Evolutionary conservation across 495 filamentous ascomycete species (phyloP).

Genomic region (Cairneyella variabilis): DNA sequence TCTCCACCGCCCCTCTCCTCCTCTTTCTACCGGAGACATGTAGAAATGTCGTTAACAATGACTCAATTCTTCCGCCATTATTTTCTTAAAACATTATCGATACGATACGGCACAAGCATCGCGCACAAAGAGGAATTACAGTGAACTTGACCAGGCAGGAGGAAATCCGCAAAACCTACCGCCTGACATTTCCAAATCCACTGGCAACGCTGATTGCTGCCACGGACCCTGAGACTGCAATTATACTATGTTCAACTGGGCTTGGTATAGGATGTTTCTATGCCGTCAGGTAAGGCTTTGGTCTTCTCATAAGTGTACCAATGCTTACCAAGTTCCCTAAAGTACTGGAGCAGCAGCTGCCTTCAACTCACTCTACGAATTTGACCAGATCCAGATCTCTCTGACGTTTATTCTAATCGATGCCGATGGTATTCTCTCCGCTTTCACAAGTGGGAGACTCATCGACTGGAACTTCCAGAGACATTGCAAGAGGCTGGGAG

Average conservation of each 20-base stretch:
- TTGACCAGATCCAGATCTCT: constrained; percentile 55
- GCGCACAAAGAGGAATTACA: constrained; percentile 15
- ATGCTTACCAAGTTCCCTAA: not conserved
- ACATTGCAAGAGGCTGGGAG: constrained; percentile 35
- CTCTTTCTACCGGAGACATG: constrained; percentile 59
- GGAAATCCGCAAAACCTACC: constrained; percentile 17
- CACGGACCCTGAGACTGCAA: constrained; percentile 9
- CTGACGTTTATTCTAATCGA: constrained; percentile 56
- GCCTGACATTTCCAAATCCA: constrained; percentile 55
- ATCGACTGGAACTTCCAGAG: constrained; percentile 55
- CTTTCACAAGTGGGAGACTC: constrained; percentile 51
- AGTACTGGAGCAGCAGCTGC: constrained; percentile 42
- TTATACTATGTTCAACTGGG: constrained; percentile 9
- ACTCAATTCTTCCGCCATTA: constrained; percentile 44
- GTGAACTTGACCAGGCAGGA: constrained; percentile 7
- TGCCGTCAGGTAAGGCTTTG: constrained; percentile 12
- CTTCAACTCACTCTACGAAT: constrained; percentile 52
- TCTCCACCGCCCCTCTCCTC: constrained; percentile 38
- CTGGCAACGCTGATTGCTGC: constrained; percentile 29
- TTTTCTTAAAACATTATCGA: constrained; percentile 38
- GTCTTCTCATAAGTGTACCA: no score
- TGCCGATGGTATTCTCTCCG: constrained; percentile 58
- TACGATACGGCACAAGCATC: constrained; percentile 25
- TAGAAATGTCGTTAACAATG: constrained; percentile 63
- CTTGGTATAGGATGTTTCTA: constrained; percentile 17